These are phyloP conservation scores for Seminavis robusta DNA, from an alignment of 108 stramenopile genomes.

Conservation along the genomic window DNA sequence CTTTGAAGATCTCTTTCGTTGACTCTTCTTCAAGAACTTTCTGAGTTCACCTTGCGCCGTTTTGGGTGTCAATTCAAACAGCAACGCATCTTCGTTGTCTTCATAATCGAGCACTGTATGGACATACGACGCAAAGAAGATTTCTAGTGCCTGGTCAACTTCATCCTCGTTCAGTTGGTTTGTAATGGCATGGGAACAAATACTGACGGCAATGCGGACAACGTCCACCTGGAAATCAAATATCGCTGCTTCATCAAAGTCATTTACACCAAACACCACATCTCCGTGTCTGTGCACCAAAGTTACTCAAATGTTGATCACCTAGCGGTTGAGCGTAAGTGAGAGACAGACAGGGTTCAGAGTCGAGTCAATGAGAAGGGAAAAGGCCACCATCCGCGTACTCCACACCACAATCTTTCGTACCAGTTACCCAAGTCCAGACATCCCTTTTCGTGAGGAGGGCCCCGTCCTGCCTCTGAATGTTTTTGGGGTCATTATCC, in stretches of 20 bases:
- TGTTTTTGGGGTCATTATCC: constrained; percentile 14
- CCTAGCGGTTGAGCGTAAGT: too few relatives aligned
- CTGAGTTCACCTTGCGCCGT: constrained; percentile 38
- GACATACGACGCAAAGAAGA: constrained; percentile 49
- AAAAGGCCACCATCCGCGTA: too few relatives aligned
- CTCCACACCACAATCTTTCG: too few relatives aligned
- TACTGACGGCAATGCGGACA: constrained; percentile 49
- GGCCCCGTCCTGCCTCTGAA: constrained; percentile 22
- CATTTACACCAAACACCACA: constrained; percentile 62
- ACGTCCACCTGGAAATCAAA: constrained; percentile 67
- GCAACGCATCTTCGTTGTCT: constrained; percentile 37
- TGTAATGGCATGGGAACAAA: constrained; percentile 48
- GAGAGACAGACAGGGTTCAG: too few relatives aligned
- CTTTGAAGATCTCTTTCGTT: constrained; percentile 8
- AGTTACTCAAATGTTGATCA: constrained; percentile 66
- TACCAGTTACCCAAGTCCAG: constrained; percentile 68
- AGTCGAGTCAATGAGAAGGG: too few relatives aligned
- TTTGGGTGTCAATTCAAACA: constrained; percentile 42
- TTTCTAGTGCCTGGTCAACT: constrained; percentile 21
- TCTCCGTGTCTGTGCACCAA: constrained; percentile 57
- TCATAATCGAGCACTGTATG: constrained; percentile 40
- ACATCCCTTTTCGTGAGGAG: constrained; percentile 28
- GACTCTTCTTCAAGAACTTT: constrained; percentile 38
- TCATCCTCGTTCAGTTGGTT: constrained; percentile 32
- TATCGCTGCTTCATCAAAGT: constrained; percentile 68